These are phyloP conservation scores for Colletotrichum sp. DNA, from an alignment of 2,329 filamentous ascomycete species.

Conservation along the genomic window DNA sequence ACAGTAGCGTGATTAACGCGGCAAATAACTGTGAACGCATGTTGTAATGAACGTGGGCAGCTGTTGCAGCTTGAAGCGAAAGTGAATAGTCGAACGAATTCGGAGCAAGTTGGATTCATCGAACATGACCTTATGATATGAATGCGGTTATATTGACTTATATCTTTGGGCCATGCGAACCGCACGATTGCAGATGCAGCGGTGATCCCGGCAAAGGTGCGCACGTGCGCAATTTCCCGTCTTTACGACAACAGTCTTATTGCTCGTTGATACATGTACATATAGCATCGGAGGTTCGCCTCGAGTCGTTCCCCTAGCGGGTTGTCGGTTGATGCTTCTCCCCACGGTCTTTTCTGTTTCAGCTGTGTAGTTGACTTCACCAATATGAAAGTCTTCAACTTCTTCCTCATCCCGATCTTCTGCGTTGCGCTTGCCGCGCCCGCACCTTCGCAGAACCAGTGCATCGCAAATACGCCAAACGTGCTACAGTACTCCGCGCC, in stretches of 20 bases:
- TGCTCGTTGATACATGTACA: background rate
- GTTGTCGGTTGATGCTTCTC: background rate
- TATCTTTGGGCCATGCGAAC: background rate
- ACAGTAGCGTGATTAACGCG: background rate
- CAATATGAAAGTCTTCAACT: background rate
- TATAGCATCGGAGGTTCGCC: background rate
- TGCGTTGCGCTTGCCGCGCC: background rate
- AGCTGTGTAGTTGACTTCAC: background rate
- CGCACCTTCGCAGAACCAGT: background rate
- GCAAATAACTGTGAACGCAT: background rate
- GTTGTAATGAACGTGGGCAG: background rate
- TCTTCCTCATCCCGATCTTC: background rate
- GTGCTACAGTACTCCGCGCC: background rate
- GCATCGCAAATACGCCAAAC: background rate
- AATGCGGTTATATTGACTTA: background rate
- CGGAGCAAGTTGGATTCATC: background rate
- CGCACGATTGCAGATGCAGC: background rate
- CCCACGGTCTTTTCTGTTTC: background rate
- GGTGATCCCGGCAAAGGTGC: background rate
- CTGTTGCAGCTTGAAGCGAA: background rate
- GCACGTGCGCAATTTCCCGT: background rate
- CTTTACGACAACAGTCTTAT: background rate
- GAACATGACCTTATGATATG: background rate
- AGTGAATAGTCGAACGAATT: background rate
- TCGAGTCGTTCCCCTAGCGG: accelerated